phyloP scores from a whole-genome alignment of 176 grass and related monocot genomes.

The Ensete ventricosum region DNA sequence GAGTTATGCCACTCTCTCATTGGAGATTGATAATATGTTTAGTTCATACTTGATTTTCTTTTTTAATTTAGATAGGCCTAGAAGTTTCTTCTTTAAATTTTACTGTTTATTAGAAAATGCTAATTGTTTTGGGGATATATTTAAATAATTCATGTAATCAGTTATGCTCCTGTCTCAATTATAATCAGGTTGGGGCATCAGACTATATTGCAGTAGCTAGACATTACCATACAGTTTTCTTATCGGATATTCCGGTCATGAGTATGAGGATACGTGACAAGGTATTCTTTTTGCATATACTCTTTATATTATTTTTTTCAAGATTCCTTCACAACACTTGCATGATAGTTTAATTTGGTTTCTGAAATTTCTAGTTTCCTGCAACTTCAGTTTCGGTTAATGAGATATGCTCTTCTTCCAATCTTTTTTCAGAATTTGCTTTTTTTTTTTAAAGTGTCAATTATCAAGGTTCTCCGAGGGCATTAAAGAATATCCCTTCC shows the following conservation, averaged over 20 bases:
- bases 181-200: constrained; percentile 71
- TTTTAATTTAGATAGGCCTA: neutral
- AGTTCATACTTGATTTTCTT: neutral
- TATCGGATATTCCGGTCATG: constrained; percentile 88
- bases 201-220: constrained; percentile 96
- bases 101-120: neutral
- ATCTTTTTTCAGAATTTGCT: neutral
- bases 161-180: constrained; percentile 15
- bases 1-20: neutral
- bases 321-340: neutral
- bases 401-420: neutral
- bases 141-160: neutral
- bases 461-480: neutral
- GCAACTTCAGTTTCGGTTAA: neutral
- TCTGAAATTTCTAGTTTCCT: neutral
- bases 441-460: neutral
- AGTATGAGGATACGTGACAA: constrained; percentile 99
- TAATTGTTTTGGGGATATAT: neutral
- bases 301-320: neutral
- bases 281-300: constrained; percentile 30
- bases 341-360: neutral
- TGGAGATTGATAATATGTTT: neutral
- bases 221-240: constrained; percentile 85
- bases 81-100: neutral
- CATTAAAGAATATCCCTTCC: neutral